These are phyloP conservation scores for Kokia cookei DNA, from an alignment of 441 rosid genomes.

Conservation along the genomic window DNA sequence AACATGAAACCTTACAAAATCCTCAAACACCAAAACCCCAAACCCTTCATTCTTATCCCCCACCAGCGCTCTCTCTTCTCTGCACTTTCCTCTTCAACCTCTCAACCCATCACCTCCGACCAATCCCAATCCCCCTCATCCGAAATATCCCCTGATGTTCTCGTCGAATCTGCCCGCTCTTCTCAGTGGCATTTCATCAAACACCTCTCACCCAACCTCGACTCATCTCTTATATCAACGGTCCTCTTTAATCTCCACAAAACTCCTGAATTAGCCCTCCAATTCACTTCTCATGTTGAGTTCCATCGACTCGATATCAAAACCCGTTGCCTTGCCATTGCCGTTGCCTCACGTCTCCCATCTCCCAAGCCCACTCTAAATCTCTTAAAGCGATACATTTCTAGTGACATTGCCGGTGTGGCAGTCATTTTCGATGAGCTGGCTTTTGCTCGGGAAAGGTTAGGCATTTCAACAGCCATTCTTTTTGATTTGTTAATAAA, in stretches of 20 bases:
- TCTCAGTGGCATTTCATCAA: slow-evolving; percentile 81
- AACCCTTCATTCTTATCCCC: slow-evolving; percentile 7
- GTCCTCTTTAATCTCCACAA: slow-evolving; percentile 41
- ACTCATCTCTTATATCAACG: slow-evolving; percentile 37
- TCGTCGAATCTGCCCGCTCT: slow-evolving; percentile 31
- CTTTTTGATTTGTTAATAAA: slow-evolving; percentile 55
- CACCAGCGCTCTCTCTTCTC: slow-evolving; percentile 2
- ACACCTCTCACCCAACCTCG: slow-evolving; percentile 38
- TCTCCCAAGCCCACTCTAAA: slow-evolving; percentile 50
- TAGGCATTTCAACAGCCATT: slow-evolving; percentile 40
- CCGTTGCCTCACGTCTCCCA: slow-evolving; percentile 45
- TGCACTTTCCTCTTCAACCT: slow-evolving; percentile 23
- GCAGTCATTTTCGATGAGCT: slow-evolving; percentile 48
- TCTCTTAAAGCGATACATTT: slow-evolving; percentile 41
- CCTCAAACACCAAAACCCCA: slow-evolving; percentile 3
- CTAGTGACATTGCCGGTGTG: slow-evolving; percentile 14
- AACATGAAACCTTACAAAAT: slow-evolving; percentile 25
- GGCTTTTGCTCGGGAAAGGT: slow-evolving; percentile 29
- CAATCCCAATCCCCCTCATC: slow-evolving; percentile 6
- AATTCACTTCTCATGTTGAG: slow-evolving; percentile 41
- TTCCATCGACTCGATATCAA: slow-evolving; percentile 32
- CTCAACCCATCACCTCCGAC: slow-evolving; percentile 4
- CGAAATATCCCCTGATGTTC: neutral
- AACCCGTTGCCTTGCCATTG: slow-evolving; percentile 62
- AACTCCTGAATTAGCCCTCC: slow-evolving; percentile 50